Conservation (phyloP, 805 yeast species). For the Lipomyces lipofer region DNA sequence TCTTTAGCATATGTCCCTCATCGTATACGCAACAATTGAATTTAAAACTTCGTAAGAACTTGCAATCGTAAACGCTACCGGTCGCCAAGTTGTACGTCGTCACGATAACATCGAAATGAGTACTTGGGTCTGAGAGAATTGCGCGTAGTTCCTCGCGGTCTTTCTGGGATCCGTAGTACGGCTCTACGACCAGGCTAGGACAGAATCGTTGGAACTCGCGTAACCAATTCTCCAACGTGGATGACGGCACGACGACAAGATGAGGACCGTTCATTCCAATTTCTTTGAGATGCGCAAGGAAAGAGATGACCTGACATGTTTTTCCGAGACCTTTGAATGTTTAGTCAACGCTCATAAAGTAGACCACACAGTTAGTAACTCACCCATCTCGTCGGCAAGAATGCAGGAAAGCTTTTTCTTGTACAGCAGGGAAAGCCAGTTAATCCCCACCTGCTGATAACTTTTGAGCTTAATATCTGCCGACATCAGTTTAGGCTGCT, state of each 20-base stretch:
- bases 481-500: slow-evolving; percentile 69
- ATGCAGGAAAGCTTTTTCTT: slow-evolving; percentile 82
- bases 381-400: slow-evolving; percentile 97
- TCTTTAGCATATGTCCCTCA: slow-evolving; percentile 96
- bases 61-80: slow-evolving; percentile 77
- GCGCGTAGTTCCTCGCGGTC: slow-evolving; percentile 86
- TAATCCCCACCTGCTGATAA: slow-evolving; percentile 96
- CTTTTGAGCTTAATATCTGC: slow-evolving; percentile 68
- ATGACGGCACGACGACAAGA: slow-evolving; percentile 91
- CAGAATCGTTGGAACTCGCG: slow-evolving; percentile 90
- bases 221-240: slow-evolving; percentile 96
- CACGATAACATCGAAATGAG: slow-evolving; percentile 79
- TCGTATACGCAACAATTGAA: slow-evolving; percentile 92
- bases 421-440: slow-evolving; percentile 85
- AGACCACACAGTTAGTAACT: neutral
- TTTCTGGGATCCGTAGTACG: slow-evolving; percentile 84
- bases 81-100: slow-evolving; percentile 93
- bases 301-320: slow-evolving; percentile 93
- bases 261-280: slow-evolving; percentile 75
- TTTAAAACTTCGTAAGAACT: slow-evolving; percentile 68
- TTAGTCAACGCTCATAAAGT: neutral
- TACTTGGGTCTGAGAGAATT: slow-evolving; percentile 54
- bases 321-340: slow-evolving; percentile 62
- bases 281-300: slow-evolving; percentile 80
- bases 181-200: slow-evolving; percentile 77